Conservation (phyloP, 805 yeast species). For the Blastobotrys attinorum region DNA sequence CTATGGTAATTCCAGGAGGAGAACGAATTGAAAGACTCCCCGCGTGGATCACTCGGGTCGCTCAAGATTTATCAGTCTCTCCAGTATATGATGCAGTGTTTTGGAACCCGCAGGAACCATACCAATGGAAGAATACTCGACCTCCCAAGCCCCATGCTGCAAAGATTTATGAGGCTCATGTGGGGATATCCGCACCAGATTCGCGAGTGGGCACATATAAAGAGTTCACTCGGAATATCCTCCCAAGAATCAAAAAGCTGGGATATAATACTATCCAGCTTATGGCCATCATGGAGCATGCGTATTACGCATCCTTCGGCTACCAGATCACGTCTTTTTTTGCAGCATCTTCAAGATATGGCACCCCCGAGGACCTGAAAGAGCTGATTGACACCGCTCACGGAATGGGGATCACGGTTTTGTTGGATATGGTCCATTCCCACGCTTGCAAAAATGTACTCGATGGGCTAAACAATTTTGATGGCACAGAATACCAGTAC, state of each 20-base stretch:
- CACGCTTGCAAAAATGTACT: conserved; percentile 92
- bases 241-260: conserved; percentile 76
- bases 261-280: conserved; percentile 92
- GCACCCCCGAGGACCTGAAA: conserved; percentile 91
- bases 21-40: conserved; percentile 73
- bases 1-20: conserved; percentile 58
- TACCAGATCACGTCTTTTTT: conserved; percentile 91
- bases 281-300: conserved; percentile 99
- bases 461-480: conserved; percentile 88
- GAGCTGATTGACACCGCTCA: conserved; percentile 90
- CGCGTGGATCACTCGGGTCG: conserved; percentile 82
- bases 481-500: conserved; percentile 91
- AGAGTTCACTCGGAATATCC: conserved; percentile 70
- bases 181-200: conserved; percentile 87
- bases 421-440: conserved; percentile 90
- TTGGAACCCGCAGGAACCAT: conserved; percentile 72
- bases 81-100: conserved; percentile 74
- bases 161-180: conserved; percentile 88
- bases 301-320: conserved; percentile 97
- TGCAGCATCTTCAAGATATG: conserved; percentile 83
- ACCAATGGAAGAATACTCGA: conserved; percentile 54
- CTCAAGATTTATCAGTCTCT: conserved; percentile 43
- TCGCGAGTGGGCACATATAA: conserved; percentile 77
- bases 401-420: conserved; percentile 72
- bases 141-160: conserved; percentile 49